These are phyloP conservation scores for Grammothele lineata DNA, from an alignment of 768 basidiomycete genomes.

Conservation along the genomic window DNA sequence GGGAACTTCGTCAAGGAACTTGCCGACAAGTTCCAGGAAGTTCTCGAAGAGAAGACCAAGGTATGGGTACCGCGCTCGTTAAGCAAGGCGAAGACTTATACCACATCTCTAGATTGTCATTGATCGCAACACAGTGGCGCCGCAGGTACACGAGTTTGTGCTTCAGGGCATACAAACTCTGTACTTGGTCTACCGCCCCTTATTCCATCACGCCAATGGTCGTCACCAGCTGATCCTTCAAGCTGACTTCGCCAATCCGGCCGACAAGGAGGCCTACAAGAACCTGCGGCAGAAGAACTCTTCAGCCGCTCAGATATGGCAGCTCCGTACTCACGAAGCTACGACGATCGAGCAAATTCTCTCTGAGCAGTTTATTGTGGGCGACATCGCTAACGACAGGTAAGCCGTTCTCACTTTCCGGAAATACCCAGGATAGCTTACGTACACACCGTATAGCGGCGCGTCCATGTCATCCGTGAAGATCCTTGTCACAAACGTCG, in stretches of 20 bases:
- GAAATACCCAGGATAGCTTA: too few relatives aligned
- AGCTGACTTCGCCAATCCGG: too few relatives aligned
- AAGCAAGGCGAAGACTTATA: neutral
- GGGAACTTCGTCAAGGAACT: conserved; percentile 28
- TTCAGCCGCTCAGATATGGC: too few relatives aligned
- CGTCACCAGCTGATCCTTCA: conserved; percentile 35
- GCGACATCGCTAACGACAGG: too few relatives aligned
- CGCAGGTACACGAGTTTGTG: conserved; percentile 32
- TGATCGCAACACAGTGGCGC: conserved; percentile 30
- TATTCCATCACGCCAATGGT: conserved; percentile 33
- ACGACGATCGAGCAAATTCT: too few relatives aligned
- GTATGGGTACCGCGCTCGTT: conserved; percentile 12
- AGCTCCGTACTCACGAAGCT: too few relatives aligned
- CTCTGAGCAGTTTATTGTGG: too few relatives aligned
- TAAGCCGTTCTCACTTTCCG: too few relatives aligned
- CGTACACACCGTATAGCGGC: too few relatives aligned
- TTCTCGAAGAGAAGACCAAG: conserved; percentile 32
- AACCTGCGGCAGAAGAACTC: too few relatives aligned
- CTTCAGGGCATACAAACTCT: conserved; percentile 32
- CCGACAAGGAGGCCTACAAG: too few relatives aligned
- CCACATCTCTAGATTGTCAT: neutral
- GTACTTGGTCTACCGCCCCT: conserved; percentile 31
- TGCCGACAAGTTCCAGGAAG: conserved; percentile 29
- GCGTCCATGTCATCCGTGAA: too few relatives aligned
- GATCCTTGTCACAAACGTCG: conserved; percentile 26